Evolutionary conservation across 345 rosid genomes (phyloP).

Genomic region (Diplotaxis tenuifolia): DNA sequence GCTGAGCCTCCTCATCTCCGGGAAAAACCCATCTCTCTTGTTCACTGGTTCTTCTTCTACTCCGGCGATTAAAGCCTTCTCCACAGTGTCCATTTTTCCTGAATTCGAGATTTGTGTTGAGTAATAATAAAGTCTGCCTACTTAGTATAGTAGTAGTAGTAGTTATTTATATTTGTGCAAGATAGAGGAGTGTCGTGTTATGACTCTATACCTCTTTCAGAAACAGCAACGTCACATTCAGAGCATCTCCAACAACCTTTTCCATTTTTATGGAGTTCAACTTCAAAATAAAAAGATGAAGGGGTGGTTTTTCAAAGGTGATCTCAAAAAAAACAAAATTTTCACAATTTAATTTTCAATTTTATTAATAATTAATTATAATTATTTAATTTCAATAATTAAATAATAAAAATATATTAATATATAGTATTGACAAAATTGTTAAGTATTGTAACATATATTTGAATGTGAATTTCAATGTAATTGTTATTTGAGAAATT

Average conservation of each 20-base stretch:
- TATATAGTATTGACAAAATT: too few relatives aligned
- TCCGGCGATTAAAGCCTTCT: conserved; percentile 30
- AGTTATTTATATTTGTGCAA: background rate
- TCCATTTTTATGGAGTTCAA: background rate
- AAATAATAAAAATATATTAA: too few relatives aligned
- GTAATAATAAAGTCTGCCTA: background rate
- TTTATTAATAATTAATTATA: too few relatives aligned
- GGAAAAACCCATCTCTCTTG: conserved; percentile 11
- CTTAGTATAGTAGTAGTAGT: background rate
- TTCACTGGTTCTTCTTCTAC: background rate
- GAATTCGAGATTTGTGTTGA: conserved; percentile 15
- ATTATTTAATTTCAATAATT: too few relatives aligned
- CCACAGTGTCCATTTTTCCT: conserved; percentile 34
- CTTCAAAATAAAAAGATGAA: too few relatives aligned
- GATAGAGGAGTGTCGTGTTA: conserved; percentile 17
- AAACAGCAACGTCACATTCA: background rate
- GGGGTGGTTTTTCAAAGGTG: too few relatives aligned
- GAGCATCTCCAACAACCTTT: too few relatives aligned
- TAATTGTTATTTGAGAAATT: too few relatives aligned
- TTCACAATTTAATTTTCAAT: too few relatives aligned
- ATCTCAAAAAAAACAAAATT: too few relatives aligned
- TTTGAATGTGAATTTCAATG: too few relatives aligned
- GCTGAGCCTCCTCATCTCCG: conserved; percentile 50
- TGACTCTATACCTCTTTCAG: conserved; percentile 15
- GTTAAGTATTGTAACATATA: too few relatives aligned